Evolutionary conservation across 805 yeast genomes (phyloP), one percentile per base, ranked within the genome.

Genomic region (Saccharomycopsis sp.): DNA sequence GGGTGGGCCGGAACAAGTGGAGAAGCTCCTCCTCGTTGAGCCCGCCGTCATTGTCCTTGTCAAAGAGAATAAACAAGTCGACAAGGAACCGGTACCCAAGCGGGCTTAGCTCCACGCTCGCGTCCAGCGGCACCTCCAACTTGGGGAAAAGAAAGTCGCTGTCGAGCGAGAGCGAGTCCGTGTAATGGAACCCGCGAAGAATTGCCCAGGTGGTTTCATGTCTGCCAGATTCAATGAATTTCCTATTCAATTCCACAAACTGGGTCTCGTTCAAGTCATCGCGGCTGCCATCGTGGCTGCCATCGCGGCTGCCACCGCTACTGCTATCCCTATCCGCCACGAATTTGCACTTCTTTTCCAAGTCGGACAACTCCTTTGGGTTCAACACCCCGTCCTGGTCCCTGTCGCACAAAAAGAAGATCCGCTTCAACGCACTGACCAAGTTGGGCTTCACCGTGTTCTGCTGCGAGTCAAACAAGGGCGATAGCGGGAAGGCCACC

Each of bases 121-220:
- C 70, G 32, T 74, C 69, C 2, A 69, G 67, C 3, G 85, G 77
- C 1, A 87, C 84, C 37, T 82, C 94, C 16, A 88, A 53, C 38
- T 71, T 70, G 0, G 98, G 98, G 49, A 71, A 75, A n/a, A 92
- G 59, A 36, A 86, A 76, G 43, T 75, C 73, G 48, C 86, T 95
- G 49, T 77, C 78, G 21, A 92, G 67, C 0, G 96, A 85, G 4
- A 92, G 64, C 0, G 96, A 87, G 54, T 92, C 92, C 0, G 97
- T 89, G 54, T 92, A 92, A 54, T 85, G 83, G 58, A 84, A 92
- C 0, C 87, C 72, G 39, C 99, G 60, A 19, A 92, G 57, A 16
- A 92, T 85, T 0, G 95, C 95, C 99, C 99, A 92, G 0, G 86
- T 80, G 0, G 97, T 92, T 56, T 92, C 99, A 57, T 92, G 97